These are phyloP conservation scores for Dothideomycetes sp. DNA, from an alignment of 2,329 filamentous ascomycete species.

Conservation along the genomic window DNA sequence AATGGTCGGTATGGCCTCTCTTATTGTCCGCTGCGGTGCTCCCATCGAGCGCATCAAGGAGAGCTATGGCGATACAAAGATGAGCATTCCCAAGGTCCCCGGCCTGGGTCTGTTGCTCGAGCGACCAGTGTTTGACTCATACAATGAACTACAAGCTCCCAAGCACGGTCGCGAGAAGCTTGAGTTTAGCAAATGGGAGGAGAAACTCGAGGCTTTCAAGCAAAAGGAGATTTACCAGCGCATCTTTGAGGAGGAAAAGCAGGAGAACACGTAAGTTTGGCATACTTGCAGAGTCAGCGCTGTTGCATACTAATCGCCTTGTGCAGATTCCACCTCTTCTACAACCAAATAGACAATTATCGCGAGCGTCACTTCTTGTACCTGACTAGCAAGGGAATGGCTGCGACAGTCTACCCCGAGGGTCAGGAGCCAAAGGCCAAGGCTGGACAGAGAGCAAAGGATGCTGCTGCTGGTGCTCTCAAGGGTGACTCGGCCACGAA, in stretches of 20 bases:
- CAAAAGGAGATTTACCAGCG: conserved; percentile 81
- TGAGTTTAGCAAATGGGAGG: conserved; percentile 67
- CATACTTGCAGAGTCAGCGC: too few species aligned
- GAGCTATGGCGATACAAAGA: conserved; percentile 58
- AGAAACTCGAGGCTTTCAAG: conserved; percentile 80
- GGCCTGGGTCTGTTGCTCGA: conserved; percentile 81
- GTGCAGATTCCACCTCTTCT: conserved; percentile 34
- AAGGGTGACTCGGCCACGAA: background rate
- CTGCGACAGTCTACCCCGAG: conserved; percentile 22
- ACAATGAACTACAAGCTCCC: conserved; percentile 62
- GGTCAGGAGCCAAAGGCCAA: conserved; percentile 9
- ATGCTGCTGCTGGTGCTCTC: background rate
- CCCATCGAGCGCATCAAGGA: conserved; percentile 59
- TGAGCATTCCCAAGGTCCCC: conserved; percentile 89
- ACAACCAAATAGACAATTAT: conserved; percentile 40
- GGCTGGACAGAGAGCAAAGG: background rate
- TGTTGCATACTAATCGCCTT: background rate
- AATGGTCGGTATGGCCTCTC: conserved; percentile 88
- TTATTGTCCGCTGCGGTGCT: conserved; percentile 77
- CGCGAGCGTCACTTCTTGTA: conserved; percentile 38
- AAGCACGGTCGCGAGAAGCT: conserved; percentile 57
- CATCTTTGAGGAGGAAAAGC: conserved; percentile 83
- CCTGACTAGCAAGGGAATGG: conserved; percentile 37
- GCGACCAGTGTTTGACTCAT: conserved; percentile 79
- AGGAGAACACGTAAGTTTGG: conserved; percentile 70